Conservation (phyloP, 179 eudicot genomes). For the Sideroxylon spinosum region DNA sequence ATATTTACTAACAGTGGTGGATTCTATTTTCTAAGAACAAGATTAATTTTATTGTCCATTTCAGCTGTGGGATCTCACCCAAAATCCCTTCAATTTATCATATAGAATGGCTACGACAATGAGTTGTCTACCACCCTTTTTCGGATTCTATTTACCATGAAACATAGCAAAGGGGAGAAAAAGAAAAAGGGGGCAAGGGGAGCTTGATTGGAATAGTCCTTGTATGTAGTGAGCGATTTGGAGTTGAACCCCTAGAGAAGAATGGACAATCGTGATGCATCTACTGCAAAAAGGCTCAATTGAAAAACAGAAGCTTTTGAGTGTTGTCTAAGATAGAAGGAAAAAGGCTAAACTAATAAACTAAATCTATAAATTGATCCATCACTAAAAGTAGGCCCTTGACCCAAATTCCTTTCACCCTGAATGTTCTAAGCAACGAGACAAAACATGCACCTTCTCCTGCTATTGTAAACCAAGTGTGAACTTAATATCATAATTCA, state of each 20-base stretch:
- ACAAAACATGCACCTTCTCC: background rate
- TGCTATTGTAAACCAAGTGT: background rate
- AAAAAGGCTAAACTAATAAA: background rate
- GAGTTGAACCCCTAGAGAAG: background rate
- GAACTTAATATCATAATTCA: background rate
- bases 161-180: background rate
- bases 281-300: background rate
- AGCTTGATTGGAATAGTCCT: background rate
- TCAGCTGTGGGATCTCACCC: background rate
- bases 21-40: background rate
- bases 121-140: background rate
- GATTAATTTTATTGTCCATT: background rate
- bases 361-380: background rate
- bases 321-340: background rate
- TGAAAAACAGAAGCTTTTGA: conserved; percentile 2
- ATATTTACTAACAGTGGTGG: background rate
- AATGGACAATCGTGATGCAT: background rate
- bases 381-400: background rate
- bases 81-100: background rate
- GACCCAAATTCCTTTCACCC: background rate
- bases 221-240: background rate
- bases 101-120: background rate
- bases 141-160: background rate
- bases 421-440: background rate
- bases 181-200: background rate